Conservation (phyloP, 345 rosid species). For the Euclidium syriacum region DNA sequence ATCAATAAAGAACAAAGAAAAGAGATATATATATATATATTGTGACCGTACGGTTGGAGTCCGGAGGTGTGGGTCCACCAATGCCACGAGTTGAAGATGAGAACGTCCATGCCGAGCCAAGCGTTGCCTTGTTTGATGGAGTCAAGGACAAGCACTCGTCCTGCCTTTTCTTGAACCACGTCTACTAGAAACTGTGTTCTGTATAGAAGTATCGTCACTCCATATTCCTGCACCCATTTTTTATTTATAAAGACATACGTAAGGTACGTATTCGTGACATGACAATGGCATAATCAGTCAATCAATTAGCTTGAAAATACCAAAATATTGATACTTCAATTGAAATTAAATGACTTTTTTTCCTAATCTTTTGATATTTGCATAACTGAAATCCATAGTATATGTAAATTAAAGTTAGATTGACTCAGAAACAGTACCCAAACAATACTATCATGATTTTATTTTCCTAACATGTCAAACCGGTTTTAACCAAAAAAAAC, state of each 20-base stretch:
- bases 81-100: conserved; percentile 90
- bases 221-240: conserved; percentile 46
- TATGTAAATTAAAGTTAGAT: background rate
- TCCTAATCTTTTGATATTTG: no score
- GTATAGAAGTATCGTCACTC: conserved; percentile 46
- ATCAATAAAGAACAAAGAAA: background rate
- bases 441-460: background rate
- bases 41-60: conserved; percentile 53
- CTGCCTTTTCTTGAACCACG: conserved; percentile 39
- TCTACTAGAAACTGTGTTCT: conserved; percentile 69
- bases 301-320: background rate
- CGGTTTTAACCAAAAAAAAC: no score
- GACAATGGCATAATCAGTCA: background rate
- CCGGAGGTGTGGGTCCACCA: conserved; percentile 89
- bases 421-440: background rate
- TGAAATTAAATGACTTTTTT: background rate
- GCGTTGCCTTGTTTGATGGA: conserved; percentile 55
- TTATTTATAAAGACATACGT: background rate
- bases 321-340: background rate
- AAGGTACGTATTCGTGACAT: background rate
- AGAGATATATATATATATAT: background rate
- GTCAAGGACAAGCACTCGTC: conserved; percentile 63
- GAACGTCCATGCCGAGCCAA: conserved; percentile 84
- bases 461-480: background rate
- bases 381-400: no score